Conservation (phyloP, 2,329 filamentous ascomycete species). For the Calonectria pauciramosa region DNA sequence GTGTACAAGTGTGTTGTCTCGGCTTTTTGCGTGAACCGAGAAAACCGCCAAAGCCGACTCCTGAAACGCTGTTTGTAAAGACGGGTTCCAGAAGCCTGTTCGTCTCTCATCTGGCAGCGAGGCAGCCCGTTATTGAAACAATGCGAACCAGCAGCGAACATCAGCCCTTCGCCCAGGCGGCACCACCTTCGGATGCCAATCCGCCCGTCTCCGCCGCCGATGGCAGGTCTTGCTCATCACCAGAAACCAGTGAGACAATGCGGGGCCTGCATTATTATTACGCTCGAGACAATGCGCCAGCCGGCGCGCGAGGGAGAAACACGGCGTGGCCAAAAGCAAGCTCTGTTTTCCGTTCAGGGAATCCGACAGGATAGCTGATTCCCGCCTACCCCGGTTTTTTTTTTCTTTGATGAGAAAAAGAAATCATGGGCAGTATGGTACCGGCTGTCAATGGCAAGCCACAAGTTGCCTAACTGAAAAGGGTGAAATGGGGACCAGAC, state of each 20-base stretch:
- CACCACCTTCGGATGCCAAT: constrained; percentile 2
- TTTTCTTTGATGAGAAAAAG: constrained; percentile 23
- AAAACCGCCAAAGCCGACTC: constrained; percentile 12
- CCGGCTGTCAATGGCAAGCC: constrained; percentile 21
- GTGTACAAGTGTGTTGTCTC: constrained; percentile 9
- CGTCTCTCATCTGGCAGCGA: background rate
- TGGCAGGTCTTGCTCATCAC: constrained; percentile 27
- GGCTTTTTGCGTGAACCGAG: constrained; percentile 14
- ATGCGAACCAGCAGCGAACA: constrained; percentile 2
- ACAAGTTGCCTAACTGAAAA: constrained; percentile 1
- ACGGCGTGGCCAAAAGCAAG: constrained; percentile 24
- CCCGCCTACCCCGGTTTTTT: constrained; percentile 28
- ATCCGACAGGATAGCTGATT: constrained; percentile 8
- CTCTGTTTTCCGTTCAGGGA: constrained; percentile 1
- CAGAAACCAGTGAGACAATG: constrained; percentile 29
- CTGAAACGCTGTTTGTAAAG: constrained; percentile 18
- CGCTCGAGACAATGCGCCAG: constrained; percentile 30
- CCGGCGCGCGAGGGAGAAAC: constrained; percentile 15
- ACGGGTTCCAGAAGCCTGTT: constrained; percentile 11
- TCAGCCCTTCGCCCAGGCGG: constrained; percentile 8
- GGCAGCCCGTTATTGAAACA: constrained; percentile 4
- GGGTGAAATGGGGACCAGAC: constrained; percentile 23
- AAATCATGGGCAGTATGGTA: constrained; percentile 10
- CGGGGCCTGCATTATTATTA: constrained; percentile 30
- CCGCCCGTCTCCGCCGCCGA: constrained; percentile 34